phyloP scores from a whole-genome alignment of 768 basidiomycete genomes.

The Tulasnella sp. region DNA sequence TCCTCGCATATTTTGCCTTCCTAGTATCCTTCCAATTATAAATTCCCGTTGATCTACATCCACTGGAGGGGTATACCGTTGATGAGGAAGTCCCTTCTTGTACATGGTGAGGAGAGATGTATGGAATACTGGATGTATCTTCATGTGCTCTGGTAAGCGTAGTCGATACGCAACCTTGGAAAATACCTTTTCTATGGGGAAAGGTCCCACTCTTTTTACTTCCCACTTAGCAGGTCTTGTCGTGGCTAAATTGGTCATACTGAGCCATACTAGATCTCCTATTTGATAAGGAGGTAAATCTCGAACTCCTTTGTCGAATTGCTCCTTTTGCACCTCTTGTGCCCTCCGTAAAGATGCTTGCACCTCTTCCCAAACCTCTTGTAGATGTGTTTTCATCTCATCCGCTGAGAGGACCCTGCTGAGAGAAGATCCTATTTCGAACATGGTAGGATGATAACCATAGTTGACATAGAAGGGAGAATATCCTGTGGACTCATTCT shows the following conservation, averaged over 20 bases:
- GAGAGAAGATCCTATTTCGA: not conserved
- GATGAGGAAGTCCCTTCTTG: too few species aligned
- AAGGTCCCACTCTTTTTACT: too few species aligned
- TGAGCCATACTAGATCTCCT: not conserved
- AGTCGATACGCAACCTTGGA: too few species aligned
- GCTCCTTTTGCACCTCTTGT: not conserved
- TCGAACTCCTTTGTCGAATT: not conserved
- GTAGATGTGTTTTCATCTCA: not conserved
- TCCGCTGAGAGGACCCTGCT: not conserved
- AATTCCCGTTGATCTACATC: too few species aligned
- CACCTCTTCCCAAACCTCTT: not conserved
- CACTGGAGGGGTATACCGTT: too few species aligned
- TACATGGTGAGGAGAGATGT: too few species aligned
- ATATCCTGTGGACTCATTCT: not conserved
- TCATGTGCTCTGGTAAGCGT: too few species aligned
- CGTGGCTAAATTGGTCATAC: not conserved
- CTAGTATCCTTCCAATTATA: too few species aligned
- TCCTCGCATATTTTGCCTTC: too few species aligned
- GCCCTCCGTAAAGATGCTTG: not conserved
- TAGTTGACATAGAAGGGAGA: slow-evolving; percentile 4
- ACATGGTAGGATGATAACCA: slow-evolving; percentile 1
- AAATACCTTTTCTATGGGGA: too few species aligned
- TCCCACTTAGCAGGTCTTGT: too few species aligned
- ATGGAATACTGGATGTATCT: too few species aligned
- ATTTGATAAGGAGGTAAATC: not conserved